Conservation (phyloP, 257 asterid species). For the Scutellaria minor region DNA sequence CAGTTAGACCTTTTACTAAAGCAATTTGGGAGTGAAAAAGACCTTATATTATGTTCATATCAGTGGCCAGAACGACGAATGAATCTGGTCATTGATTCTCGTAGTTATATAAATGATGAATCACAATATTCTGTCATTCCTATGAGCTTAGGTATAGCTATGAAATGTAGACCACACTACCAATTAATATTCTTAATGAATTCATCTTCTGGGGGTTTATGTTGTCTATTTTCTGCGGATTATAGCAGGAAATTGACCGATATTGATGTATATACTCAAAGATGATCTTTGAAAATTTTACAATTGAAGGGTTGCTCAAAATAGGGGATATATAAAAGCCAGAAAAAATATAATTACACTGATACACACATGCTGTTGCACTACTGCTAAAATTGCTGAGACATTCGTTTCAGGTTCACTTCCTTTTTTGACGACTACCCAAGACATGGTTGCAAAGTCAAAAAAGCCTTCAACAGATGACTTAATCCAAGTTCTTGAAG, state of each 20-base stretch:
- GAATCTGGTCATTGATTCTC: conserved; percentile 10
- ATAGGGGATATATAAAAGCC: background rate
- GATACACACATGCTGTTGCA: conserved; percentile 29
- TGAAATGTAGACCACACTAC: conserved; percentile 1
- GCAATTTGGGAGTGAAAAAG: background rate
- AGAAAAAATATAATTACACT: conserved; percentile 4
- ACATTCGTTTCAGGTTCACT: conserved; percentile 52
- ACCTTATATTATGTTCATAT: background rate
- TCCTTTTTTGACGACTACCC: conserved; percentile 46
- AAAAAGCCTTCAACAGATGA: conserved; percentile 68
- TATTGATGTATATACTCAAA: background rate
- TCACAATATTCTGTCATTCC: conserved; percentile 4
- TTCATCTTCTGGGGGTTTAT: conserved; percentile 1
- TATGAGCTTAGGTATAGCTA: conserved; percentile 1
- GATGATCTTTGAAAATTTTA: conserved; percentile 16
- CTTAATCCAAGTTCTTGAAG: conserved; percentile 62
- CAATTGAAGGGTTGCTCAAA: conserved; percentile 12
- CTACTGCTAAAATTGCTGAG: conserved; percentile 13
- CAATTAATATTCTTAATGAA: background rate
- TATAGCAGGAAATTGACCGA: background rate
- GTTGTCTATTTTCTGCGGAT: background rate
- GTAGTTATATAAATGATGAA: background rate
- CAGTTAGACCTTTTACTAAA: background rate
- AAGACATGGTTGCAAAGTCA: conserved; percentile 37
- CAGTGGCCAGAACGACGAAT: background rate